phyloP scores from a whole-genome alignment of 768 basidiomycete genomes.

The Hypsizygus marmoreus region DNA sequence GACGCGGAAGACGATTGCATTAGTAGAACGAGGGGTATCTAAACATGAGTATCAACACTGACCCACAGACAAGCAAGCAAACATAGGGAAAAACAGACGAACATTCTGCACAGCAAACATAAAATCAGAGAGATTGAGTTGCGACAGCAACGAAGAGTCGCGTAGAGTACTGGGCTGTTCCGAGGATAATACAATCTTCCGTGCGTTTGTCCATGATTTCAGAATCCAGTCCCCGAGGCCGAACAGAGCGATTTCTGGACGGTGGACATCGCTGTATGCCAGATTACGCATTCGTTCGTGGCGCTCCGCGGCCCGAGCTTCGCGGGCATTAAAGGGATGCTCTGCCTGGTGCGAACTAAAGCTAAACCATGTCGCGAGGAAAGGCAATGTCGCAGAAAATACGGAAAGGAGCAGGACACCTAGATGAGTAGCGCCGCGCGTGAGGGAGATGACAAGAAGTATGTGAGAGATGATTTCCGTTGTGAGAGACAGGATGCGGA shows the following conservation, averaged over 20 bases:
- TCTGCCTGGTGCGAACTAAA: conserved; percentile 44
- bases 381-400: conserved; percentile 59
- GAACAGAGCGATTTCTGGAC: conserved; percentile 83
- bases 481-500: conserved; percentile 69
- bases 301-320: conserved; percentile 65
- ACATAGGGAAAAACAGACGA: conserved; percentile 28
- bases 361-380: conserved; percentile 54
- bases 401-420: conserved; percentile 63
- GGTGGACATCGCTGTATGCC: conserved; percentile 72
- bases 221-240: conserved; percentile 86
- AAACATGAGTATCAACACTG: conserved; percentile 17
- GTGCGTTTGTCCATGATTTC: conserved; percentile 69
- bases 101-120: conserved; percentile 72
- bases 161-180: conserved; percentile 46
- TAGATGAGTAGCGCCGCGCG: conserved; percentile 55
- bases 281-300: conserved; percentile 77
- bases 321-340: conserved; percentile 48
- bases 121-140: conserved; percentile 65
- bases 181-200: conserved; percentile 58
- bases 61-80: conserved; percentile 18
- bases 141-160: conserved; percentile 51
- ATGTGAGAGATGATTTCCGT: conserved; percentile 75
- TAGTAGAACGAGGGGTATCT: conserved; percentile 78
- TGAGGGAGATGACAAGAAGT: conserved; percentile 67
- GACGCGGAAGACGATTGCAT: conserved; percentile 73